Evolutionary conservation across 352 stramenopile species (phyloP), one percentile per base, ranked within the genome.

Genomic region (Phytophthora kernoviae): DNA sequence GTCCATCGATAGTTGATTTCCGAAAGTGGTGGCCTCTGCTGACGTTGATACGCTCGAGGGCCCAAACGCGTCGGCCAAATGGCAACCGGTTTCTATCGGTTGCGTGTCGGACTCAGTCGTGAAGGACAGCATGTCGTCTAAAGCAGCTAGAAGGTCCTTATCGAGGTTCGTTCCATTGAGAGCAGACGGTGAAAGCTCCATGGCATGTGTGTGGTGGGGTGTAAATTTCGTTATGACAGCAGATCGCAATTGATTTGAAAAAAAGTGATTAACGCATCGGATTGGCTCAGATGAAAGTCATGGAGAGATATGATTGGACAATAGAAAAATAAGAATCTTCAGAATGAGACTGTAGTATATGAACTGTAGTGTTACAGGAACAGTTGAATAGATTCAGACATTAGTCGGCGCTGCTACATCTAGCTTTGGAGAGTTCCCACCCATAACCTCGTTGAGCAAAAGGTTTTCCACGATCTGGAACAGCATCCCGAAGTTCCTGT

Each of bases 381-480:
- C n/a, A n/a, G n/a, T n/a, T n/a, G n/a, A n/a, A n/a, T n/a, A n/a
- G n/a, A n/a, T n/a, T n/a, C n/a, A 21, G 6, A 43, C 12, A 4
- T 4, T 21, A 43, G 37, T 17, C 37, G 12, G 37, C 12, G n/a
- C 12, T 43, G n/a, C 1, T 44, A 22, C 9, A 27, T 17, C 26
- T n/a, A 10, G 50, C 14, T 27, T 57, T n/a, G 22, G 20, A 14
- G 30, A 37, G 39, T 36, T 24, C 5, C 36, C 33, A 11, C 32
- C 54, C 49, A 66, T 60, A 32, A 67, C 52, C 4, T 75, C 66
- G 11, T 65, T 61, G 12, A 73, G 52, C 10, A 84, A 39, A 14
- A 80, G 61, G 27, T 68, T 71, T 39, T 80, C 61, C 27, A 80
- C 70, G 48, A 74, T 59, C 42, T 80, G 68, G n/a, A 69, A 64